Base-by-base conservation (phyloP, 331 rosid genomes). In the Ulmus americana region DNA sequence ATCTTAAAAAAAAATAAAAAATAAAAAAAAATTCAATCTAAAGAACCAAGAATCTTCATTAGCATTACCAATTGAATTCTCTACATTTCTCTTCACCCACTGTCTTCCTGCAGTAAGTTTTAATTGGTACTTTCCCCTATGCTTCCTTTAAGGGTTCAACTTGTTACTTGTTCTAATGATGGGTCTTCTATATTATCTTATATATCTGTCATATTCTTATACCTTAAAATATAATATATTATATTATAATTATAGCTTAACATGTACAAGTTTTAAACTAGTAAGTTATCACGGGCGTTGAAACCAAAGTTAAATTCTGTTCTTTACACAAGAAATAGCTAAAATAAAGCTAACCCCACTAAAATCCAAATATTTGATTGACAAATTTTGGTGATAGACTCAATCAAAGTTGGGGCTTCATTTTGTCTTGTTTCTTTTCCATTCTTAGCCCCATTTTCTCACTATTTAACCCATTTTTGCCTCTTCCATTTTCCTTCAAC, bases 301-400 rank as follows among this genome's bases (percentile, higher is more conserved):
- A 83, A 71, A 82, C 79, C 87, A 67, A 83, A 74, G 92, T 45
- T 55, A 28, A 46, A 55, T 64, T 18, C 59, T 73, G 85, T 80
- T 83, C 83, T 46, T 28, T 53, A 28, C 47, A 48, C 14, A 20
- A 15, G 48, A 40, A 14, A 76, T 53, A 57, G 56, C 59, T 59
- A n/a, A 63, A 45, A 28, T 71, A 74, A 20, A 48, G 13, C 48
- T 45, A 66, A 61, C 66, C 70, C 70, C 69, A 73, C 79, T 56
- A 85, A 71, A 79, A 64, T 79, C 87, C 90, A 83, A 83, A 62
- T 28, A 64, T 81, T 71, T 65, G 41, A 54, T 75, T 61, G 80
- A 74, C 56, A 74, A 70, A 51, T 47, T 74, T 74, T 46, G 90
- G 88, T 85, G 94, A 83, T 80, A 80, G 74, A 70, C 69, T 80